A percentile compares a stretch with the other conserved stretches of the same genome.
These are phyloP conservation scores for Haematococcus sp. DNA, from an alignment of 139 green algal species.

Conservation along the genomic window DNA sequence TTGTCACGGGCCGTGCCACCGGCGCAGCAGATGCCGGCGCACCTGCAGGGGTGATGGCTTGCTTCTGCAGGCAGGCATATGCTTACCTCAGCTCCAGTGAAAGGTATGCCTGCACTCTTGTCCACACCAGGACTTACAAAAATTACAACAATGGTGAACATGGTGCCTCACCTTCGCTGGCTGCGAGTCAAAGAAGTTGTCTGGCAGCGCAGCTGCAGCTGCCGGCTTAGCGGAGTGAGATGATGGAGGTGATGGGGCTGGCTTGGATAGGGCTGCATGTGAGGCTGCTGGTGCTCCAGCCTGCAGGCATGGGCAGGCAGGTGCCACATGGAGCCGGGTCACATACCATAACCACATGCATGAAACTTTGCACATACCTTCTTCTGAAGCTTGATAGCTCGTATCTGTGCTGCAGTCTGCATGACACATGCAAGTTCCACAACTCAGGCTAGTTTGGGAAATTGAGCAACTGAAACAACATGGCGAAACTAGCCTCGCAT, in stretches of 20 bases:
- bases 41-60: neutral
- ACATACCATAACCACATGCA: too few species aligned
- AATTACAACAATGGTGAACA: neutral
- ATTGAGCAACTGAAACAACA: too few species aligned
- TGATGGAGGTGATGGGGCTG: neutral
- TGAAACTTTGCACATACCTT: neutral
- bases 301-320: neutral
- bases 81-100: neutral
- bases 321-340: too few species aligned
- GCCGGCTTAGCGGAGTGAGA: neutral
- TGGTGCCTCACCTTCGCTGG: neutral
- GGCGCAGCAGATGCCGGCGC: neutral
- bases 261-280: neutral
- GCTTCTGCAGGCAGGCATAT: neutral
- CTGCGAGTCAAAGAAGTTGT: constrained; percentile 1
- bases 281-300: neutral
- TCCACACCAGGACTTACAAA: neutral
- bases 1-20: neutral
- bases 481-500: too few species aligned
- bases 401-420: constrained; percentile 5
- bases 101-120: neutral
- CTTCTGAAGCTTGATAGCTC: neutral
- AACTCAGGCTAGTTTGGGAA: too few species aligned
- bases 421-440: neutral
- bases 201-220: neutral